Base-by-base conservation (phyloP, 2,329 filamentous ascomycete genomes). In the Setomelanomma holmii region DNA sequence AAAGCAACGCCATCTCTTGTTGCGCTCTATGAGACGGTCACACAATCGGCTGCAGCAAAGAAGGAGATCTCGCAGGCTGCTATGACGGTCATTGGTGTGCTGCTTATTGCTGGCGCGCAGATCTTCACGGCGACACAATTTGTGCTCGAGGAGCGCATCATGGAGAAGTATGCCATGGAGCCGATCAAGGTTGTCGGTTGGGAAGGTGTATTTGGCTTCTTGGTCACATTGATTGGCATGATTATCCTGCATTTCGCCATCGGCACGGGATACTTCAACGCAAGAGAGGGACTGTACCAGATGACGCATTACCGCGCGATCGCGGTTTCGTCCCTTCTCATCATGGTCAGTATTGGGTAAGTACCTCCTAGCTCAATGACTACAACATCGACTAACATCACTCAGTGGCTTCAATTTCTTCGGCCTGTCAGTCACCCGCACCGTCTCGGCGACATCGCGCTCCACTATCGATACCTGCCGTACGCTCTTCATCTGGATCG, bases 281-380 rank as follows among this genome's bases (percentile, higher is more conserved):
- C 93, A 59, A 85, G 82, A 4, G 93, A 97, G 73, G 93, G 92
- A 12, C 89, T 91, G 81, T 85, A 85, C 56, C 86, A 98, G 76
- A 86, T 99, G 76, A 86, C 86, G 8, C 80, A 86, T 30, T 87
- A 93, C 75, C 84, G 79, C 45, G 78, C 84, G 14, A 87, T 99
- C 54, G 84, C 88, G 23, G 64, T 93, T 3, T 90, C 90, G 19
- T 96, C 91, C 60, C 48, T 98, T 6, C 75, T 96, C 52, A 98
- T 98, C 73, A 99, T 99, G 95, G 84, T 99, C 62, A 96, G 91
- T 68, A 99, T 99, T 66, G 93, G 93, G 89, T 96, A 85, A 72
- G 86, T 80, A 30, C 24, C 43, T 47, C 42, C 14, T 14, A 16
- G 11, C 3, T 17, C 14, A 36, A 36, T 17, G 4, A 36, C 12